Conservation (phyloP, 345 rosid genomes). For the Euphorbia lathyris region DNA sequence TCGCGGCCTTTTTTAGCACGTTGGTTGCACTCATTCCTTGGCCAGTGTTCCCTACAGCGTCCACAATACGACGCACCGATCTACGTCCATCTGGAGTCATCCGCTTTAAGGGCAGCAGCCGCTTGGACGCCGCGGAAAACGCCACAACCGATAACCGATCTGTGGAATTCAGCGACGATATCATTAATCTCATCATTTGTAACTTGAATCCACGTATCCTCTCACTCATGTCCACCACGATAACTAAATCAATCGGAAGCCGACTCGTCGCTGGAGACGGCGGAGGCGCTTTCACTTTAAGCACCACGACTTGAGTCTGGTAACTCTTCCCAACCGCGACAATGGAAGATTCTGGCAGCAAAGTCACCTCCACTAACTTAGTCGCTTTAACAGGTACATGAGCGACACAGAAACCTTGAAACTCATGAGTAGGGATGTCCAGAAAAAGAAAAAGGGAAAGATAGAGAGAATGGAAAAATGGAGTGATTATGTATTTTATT, state of each 20-base stretch:
- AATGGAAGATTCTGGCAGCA: conserved; percentile 66
- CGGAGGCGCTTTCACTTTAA: conserved; percentile 69
- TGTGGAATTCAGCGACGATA: conserved; percentile 50
- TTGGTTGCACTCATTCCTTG: conserved; percentile 58
- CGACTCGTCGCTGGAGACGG: conserved; percentile 31
- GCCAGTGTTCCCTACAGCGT: conserved; percentile 54
- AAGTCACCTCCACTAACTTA: conserved; percentile 43
- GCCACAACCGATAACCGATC: conserved; percentile 84
- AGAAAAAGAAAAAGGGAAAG: no score
- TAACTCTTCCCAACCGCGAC: conserved; percentile 51
- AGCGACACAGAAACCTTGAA: conserved; percentile 52
- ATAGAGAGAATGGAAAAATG: no score
- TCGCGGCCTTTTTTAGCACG: conserved; percentile 82
- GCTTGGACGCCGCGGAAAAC: conserved; percentile 64
- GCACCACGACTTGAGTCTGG: conserved; percentile 51
- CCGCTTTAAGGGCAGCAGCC: conserved; percentile 58
- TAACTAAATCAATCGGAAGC: conserved; percentile 67
- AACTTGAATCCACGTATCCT: conserved; percentile 42
- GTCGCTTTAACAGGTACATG: background rate
- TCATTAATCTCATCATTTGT: conserved; percentile 46
- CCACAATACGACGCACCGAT: conserved; percentile 61
- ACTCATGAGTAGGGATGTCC: no score
- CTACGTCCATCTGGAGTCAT: conserved; percentile 74
- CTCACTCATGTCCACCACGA: conserved; percentile 63
- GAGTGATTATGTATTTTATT: no score